Conservation (phyloP, 2,329 filamentous ascomycete species). For the Dactylellina sp. region DNA sequence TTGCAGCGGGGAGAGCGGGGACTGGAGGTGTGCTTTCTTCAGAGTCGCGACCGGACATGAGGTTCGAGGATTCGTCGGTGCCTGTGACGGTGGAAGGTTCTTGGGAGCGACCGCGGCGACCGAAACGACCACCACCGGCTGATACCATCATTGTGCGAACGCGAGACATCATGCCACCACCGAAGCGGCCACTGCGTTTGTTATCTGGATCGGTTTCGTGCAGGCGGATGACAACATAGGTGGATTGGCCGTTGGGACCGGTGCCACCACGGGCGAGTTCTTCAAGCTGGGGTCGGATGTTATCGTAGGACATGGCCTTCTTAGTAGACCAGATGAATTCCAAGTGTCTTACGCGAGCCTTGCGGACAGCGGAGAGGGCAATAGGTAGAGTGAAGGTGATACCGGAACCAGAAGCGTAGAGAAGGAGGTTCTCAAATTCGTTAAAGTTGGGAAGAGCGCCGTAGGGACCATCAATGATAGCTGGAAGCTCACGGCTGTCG, state of each 20-base stretch:
- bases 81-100: not conserved
- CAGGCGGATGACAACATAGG: conserved; percentile 56
- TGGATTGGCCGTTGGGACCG: conserved; percentile 47
- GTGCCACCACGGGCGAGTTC: conserved; percentile 51
- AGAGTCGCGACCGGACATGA: conserved; percentile 37
- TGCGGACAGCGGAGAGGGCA: conserved; percentile 50
- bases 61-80: conserved; percentile 42
- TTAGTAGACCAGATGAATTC: conserved; percentile 57
- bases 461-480: conserved; percentile 54
- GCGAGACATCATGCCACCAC: conserved; percentile 39
- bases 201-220: conserved; percentile 55
- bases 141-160: conserved; percentile 46
- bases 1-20: conserved; percentile 35
- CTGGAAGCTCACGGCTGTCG: conserved; percentile 46
- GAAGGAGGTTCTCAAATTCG: conserved; percentile 47
- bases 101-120: conserved; percentile 26
- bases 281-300: conserved; percentile 55
- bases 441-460: conserved; percentile 56
- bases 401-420: conserved; percentile 54
- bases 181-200: conserved; percentile 41
- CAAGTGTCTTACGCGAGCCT: conserved; percentile 46
- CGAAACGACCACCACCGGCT: conserved; percentile 20
- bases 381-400: conserved; percentile 56
- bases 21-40: conserved; percentile 40
- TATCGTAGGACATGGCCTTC: conserved; percentile 56